These are phyloP conservation scores for Herpetomonas muscarum DNA, from an alignment of 208 protist species.

Conservation along the genomic window DNA sequence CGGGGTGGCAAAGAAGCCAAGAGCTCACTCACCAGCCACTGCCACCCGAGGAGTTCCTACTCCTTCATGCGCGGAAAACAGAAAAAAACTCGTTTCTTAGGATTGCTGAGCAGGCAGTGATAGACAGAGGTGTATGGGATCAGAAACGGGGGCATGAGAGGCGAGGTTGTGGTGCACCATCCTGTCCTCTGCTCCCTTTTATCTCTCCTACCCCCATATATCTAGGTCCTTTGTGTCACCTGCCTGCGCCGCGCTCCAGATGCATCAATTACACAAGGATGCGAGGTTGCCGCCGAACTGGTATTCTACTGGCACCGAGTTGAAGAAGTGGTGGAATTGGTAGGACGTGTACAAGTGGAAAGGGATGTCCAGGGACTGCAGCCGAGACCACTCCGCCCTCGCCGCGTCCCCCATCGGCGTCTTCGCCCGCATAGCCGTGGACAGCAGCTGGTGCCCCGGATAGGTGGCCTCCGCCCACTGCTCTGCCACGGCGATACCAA, in stretches of 20 bases:
- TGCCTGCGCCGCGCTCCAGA: not conserved
- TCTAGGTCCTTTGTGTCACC: not conserved
- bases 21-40: too few relatives aligned
- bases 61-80: too few relatives aligned
- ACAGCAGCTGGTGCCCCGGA: conserved; percentile 77
- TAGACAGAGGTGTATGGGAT: too few relatives aligned
- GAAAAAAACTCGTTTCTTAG: too few relatives aligned
- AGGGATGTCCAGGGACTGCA: conserved; percentile 84
- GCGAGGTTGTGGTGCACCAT: too few relatives aligned
- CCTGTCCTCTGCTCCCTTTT: too few relatives aligned
- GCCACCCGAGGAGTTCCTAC: too few relatives aligned
- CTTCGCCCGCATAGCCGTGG: conserved; percentile 67
- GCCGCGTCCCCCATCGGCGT: conserved; percentile 90
- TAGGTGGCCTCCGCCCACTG: conserved; percentile 83
- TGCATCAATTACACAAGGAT: conserved; percentile 45
- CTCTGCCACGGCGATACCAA: conserved; percentile 66
- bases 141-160: too few relatives aligned
- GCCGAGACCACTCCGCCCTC: conserved; percentile 80
- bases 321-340: conserved; percentile 79
- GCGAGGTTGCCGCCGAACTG: conserved; percentile 78
- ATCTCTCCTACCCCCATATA: conserved; percentile 5
- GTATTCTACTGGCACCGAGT: conserved; percentile 58
- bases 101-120: too few relatives aligned
- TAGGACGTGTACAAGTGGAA: conserved; percentile 80
- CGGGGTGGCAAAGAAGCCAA: too few relatives aligned